These are phyloP conservation scores for Daldinia concentrica DNA, from an alignment of 495 filamentous ascomycete species.

Conservation along the genomic window DNA sequence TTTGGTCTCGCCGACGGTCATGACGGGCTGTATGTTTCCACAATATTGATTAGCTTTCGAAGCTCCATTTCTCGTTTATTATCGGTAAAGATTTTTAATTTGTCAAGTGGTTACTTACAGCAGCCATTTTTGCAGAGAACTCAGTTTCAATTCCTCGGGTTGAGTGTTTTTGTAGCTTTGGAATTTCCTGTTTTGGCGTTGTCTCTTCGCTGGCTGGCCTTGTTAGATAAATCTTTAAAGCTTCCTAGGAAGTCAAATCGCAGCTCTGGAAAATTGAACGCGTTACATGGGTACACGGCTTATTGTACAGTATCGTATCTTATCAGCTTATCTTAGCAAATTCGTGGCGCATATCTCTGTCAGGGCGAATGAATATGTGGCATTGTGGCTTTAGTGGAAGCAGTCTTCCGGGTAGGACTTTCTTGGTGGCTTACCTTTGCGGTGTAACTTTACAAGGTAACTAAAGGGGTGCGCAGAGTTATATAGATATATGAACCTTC, in stretches of 20 bases:
- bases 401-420: conserved; percentile 9
- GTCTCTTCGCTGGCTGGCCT: conserved; percentile 11
- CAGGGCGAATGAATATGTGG: background rate
- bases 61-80: conserved; percentile 11
- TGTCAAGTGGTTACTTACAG: conserved; percentile 30
- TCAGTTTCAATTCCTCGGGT: conserved; percentile 5
- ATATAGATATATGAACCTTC: background rate
- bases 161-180: conserved; percentile 7
- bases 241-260: conserved; percentile 14
- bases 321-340: background rate
- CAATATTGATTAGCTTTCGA: conserved; percentile 25
- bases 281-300: conserved; percentile 7
- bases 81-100: conserved; percentile 8
- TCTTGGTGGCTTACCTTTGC: background rate
- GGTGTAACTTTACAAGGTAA: background rate
- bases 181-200: conserved; percentile 4
- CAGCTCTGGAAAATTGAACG: conserved; percentile 31
- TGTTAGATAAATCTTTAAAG: conserved; percentile 16
- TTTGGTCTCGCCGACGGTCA: conserved; percentile 92
- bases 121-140: conserved; percentile 28
- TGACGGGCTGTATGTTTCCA: conserved; percentile 72
- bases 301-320: conserved; percentile 6
- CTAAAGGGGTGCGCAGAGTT: background rate
- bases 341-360: background rate
- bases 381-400: conserved; percentile 2